phyloP scores from a whole-genome alignment of 2,329 filamentous ascomycete genomes.

The Falciphora oryzae region DNA sequence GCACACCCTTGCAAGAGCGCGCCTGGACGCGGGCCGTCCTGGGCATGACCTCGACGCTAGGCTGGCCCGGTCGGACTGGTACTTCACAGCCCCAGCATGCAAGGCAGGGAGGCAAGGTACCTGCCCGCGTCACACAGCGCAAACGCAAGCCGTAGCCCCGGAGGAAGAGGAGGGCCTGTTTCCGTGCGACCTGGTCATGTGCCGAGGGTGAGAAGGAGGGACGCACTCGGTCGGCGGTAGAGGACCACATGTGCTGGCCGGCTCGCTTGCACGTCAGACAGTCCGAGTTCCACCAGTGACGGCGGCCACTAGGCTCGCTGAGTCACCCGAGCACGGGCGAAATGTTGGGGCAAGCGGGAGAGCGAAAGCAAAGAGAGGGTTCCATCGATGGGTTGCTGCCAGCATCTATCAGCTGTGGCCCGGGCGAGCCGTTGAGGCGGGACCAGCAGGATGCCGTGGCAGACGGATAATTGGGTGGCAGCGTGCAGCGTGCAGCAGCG shows the following conservation, averaged over 20 bases:
- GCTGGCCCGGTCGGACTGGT: too few species aligned
- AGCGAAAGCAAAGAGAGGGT: not conserved
- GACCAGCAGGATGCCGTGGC: constrained; percentile 2
- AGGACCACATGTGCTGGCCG: not conserved
- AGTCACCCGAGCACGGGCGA: not conserved
- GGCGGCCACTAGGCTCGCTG: constrained; percentile 1
- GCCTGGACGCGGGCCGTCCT: not conserved
- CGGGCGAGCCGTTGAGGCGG: constrained; percentile 9
- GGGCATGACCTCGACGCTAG: not conserved
- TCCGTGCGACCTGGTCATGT: not conserved
- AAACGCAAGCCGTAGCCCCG: not conserved
- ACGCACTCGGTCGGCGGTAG: not conserved
- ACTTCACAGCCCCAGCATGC: not conserved
- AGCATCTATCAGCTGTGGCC: not conserved
- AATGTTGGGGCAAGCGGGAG: not conserved
- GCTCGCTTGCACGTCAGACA: not conserved
- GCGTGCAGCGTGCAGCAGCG: constrained; percentile 3
- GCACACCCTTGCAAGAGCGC: not conserved
- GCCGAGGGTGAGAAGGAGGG: not conserved
- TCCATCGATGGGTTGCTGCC: not conserved
- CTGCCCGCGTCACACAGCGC: not conserved
- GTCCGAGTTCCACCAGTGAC: constrained; percentile 5
- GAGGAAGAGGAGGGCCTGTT: not conserved
- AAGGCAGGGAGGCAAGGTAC: not conserved
- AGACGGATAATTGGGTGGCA: not conserved